These are phyloP conservation scores for Juncus inflexus DNA, from an alignment of 176 grass and related monocot genomes.

Conservation along the genomic window DNA sequence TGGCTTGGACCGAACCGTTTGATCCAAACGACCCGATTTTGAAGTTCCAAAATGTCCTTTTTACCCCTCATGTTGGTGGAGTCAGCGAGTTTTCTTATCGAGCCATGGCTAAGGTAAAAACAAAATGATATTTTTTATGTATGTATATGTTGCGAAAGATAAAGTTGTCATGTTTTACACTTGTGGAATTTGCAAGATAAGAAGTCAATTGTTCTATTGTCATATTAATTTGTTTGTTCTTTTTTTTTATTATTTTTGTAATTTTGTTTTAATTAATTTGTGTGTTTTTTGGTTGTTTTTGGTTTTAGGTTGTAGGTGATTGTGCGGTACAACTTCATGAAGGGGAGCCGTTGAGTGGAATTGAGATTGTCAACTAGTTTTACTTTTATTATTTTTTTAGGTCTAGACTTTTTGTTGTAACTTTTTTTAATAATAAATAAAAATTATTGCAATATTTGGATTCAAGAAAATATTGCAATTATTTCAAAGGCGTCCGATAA, in stretches of 20 bases:
- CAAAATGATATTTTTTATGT: no score
- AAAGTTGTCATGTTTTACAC: background rate
- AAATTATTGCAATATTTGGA: background rate
- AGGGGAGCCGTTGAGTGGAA: slow-evolving; percentile 46
- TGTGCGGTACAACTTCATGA: slow-evolving; percentile 65
- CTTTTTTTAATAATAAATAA: slow-evolving; percentile 6
- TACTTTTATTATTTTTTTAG: background rate
- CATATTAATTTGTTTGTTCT: background rate
- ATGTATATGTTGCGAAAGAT: no score
- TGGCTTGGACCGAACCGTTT: slow-evolving; percentile 93
- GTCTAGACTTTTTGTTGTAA: background rate
- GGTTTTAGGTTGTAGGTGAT: slow-evolving; percentile 68
- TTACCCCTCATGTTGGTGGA: slow-evolving; percentile 85
- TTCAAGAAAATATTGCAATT: no score
- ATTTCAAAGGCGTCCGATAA: no score
- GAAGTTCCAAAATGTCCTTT: slow-evolving; percentile 81
- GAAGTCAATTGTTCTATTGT: slow-evolving; percentile 8
- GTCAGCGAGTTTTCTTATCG: slow-evolving; percentile 71
- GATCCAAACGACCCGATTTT: slow-evolving; percentile 87
- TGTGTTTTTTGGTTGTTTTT: background rate
- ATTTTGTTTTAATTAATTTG: background rate
- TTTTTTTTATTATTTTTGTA: background rate
- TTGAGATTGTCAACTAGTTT: slow-evolving; percentile 75
- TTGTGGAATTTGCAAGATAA: slow-evolving; percentile 4
- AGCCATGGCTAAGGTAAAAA: slow-evolving; percentile 79